phyloP scores from a whole-genome alignment of 2,329 filamentous ascomycete genomes.

The Talaromyces marneffei region DNA sequence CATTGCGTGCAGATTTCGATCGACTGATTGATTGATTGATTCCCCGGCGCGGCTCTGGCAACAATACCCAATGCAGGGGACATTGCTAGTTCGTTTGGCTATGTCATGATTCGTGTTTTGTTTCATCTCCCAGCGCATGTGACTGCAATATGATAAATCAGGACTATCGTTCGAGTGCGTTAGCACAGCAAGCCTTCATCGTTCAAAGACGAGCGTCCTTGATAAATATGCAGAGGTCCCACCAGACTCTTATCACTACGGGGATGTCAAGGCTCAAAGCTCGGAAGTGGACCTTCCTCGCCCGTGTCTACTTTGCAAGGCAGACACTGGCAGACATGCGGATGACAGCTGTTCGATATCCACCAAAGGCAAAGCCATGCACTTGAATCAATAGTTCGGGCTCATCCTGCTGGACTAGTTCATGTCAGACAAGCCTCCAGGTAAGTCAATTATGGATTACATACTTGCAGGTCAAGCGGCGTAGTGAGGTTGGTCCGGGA shows the following conservation, averaged over 20 bases:
- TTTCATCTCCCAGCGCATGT: constrained; percentile 2
- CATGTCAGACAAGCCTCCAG: constrained; percentile 1
- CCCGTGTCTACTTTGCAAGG: background rate
- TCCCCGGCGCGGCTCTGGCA: background rate
- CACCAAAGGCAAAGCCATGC: constrained; percentile 1
- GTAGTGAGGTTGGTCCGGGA: background rate
- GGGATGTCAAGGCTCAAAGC: background rate
- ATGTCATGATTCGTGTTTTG: background rate
- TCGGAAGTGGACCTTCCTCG: background rate
- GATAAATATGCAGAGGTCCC: background rate
- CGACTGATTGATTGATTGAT: background rate
- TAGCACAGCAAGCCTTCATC: background rate
- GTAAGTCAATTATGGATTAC: background rate
- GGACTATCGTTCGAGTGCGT: background rate
- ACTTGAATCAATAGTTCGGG: constrained; percentile 3
- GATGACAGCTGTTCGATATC: constrained; percentile 9
- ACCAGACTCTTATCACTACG: background rate
- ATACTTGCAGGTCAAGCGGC: constrained; percentile 1
- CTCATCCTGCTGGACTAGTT: background rate
- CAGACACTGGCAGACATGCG: background rate
- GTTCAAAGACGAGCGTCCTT: background rate
- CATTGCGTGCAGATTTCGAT: background rate
- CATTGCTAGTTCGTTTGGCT: background rate
- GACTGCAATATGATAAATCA: background rate
- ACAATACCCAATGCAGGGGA: constrained; percentile 7